Evolutionary conservation across 192 early-diverging fungal species (phyloP), one percentile per base, ranked within the genome.

Genomic region (Funneliformis mosseae): DNA sequence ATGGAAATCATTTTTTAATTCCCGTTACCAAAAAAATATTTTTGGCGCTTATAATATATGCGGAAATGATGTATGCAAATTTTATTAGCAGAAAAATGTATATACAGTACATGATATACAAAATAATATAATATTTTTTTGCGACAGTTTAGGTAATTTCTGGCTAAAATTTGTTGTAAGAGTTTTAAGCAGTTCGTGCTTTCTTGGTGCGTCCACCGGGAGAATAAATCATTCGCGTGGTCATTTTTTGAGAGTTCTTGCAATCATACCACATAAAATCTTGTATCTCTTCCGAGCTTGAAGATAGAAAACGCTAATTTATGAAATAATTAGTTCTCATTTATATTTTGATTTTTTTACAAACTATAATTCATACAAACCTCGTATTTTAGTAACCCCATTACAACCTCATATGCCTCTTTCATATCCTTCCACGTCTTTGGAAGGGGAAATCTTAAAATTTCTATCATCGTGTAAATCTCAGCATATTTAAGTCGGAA

Each of bases 391-490:
- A 62, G 50, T 21, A 62, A 55, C 3, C 74, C 74, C 50, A 76
- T 76, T 61, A 76, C 59, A 4, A 48, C 50, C 16, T 66, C 42
- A 43, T 62, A 9, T 8, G 39, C 61, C 7, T 77, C 62, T 43
- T 28, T 45, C 62, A 62, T 77, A 64, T 77, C 41, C 42, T 77
- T 77, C 39, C 21, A 77, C 8, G 39, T 64, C n/a, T 77, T 77
- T 60, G 74, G 59, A 23, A 76, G 8, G 39, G 74, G 14, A 61
- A 77, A 55, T 42, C 28, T 77, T 64, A 77, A 77, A 42, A 77
- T 12, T 64, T 42, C 39, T 42, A 23, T 42, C 61, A 77, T 77
- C 8, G 61, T 64, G 12, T 77, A 77, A 77, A 77, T 38, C 45
- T 63, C 41, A 45, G 61, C 21, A 45, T 64, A 77, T 64, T 77